Base-by-base conservation (phyloP, 2,329 filamentous ascomycete species). In the Clarireedia paspali region DNA sequence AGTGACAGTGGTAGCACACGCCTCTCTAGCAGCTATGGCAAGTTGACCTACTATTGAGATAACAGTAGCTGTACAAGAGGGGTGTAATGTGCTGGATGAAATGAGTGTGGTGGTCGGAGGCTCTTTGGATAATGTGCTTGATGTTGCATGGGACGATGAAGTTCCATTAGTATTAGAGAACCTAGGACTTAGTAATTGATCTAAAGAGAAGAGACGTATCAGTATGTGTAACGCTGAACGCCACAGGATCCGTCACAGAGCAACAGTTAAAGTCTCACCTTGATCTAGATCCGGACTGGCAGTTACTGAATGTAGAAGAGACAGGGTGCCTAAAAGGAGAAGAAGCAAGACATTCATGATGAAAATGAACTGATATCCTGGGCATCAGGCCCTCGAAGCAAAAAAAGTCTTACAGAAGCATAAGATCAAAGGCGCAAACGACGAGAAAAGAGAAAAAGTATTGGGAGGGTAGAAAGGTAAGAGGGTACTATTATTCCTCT, bases 261-360 rank as follows among this genome's bases (percentile, higher is more conserved):
- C 47, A 55, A 50, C 26, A 50, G 17, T 17, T 26, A 26, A 26
- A 50, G 23, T 49, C 53, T 50, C 44, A 55, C 53, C 53, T 50
- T 50, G 53, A 26, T 45, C 9, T 36, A 50, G 39, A 38, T 50
- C 46, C 10, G 39, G 27, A 45, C 34, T 23, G 23, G 58, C 55
- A 23, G 51, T 56, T 50, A 58, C 62, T 47, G 50, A 57, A 54
- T 58, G 57, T 38, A 60, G 47, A 42, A 64, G 59, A 46, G 57
- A 54, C 53, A 61, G 45, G 40, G 58, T 59, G 44, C 60, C 59
- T 17, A 45, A 15, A 17, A 61, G 24, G 27, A 64, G 42, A 46
- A 24, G 49, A 38, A 49, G 48, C 6, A 55, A 52, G 46, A 53
- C n/a, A 50, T 60, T 57, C 63, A 65, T 65, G 40, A 53, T 62